Evolutionary conservation across 2,329 filamentous ascomycete species (phyloP).

Genomic region (Calonectria pseudoturangicola): DNA sequence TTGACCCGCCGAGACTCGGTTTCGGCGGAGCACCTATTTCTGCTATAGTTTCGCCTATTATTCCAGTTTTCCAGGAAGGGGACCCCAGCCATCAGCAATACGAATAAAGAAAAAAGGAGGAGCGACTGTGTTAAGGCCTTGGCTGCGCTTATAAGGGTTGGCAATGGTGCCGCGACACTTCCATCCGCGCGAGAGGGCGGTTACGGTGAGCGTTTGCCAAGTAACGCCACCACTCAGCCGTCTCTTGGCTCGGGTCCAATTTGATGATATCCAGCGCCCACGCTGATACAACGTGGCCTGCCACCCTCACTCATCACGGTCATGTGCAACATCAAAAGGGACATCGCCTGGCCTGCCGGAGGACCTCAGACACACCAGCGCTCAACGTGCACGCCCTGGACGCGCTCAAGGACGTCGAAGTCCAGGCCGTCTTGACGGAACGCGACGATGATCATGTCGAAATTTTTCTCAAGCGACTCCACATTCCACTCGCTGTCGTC

Average conservation of each 20-base stretch:
- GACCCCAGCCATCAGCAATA: slow-evolving; percentile 26
- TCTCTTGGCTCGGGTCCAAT: slow-evolving; percentile 15
- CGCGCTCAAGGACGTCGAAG: slow-evolving; percentile 60
- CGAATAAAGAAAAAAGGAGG: slow-evolving; percentile 15
- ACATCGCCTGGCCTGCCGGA: background rate
- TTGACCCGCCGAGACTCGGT: background rate
- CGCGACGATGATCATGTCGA: slow-evolving; percentile 66
- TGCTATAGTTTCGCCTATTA: slow-evolving; percentile 12
- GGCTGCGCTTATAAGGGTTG: background rate
- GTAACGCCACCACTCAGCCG: slow-evolving; percentile 34
- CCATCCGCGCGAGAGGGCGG: background rate
- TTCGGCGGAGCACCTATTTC: slow-evolving; percentile 1
- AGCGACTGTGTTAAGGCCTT: slow-evolving; percentile 5
- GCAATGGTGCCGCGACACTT: slow-evolving; percentile 27
- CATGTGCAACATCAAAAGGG: background rate
- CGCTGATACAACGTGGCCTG: slow-evolving; percentile 2
- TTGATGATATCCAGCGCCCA: slow-evolving; percentile 15
- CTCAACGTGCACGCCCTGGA: slow-evolving; percentile 61
- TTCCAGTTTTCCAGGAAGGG: slow-evolving; percentile 10
- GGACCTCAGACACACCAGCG: slow-evolving; percentile 60
- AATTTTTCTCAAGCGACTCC: slow-evolving; percentile 59
- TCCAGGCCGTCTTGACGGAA: slow-evolving; percentile 66
- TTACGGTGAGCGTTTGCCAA: slow-evolving; percentile 24
- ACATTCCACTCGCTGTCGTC: slow-evolving; percentile 62
- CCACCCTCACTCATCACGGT: background rate